Evolutionary conservation across 106 monocot genomes (phyloP).

Genomic region (Ottelia alismoides): DNA sequence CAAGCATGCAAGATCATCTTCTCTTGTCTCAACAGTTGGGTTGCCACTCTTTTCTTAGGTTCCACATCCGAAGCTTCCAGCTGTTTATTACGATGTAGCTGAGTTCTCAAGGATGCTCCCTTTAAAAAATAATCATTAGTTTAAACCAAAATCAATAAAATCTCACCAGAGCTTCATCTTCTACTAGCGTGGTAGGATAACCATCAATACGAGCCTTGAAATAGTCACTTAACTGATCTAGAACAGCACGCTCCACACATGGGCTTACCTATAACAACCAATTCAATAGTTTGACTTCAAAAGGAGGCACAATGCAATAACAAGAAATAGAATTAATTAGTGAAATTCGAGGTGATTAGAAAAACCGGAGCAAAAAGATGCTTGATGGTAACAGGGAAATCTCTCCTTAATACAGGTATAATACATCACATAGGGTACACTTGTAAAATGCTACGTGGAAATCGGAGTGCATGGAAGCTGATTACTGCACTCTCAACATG

Average conservation of each 20-base stretch:
- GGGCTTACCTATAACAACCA: constrained; percentile 51
- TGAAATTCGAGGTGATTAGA: no score
- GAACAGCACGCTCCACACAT: constrained; percentile 88
- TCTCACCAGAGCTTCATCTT: constrained; percentile 80
- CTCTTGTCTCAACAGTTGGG: constrained; percentile 59
- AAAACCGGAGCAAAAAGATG: no score
- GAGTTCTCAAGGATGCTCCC: not conserved
- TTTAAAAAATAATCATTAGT: not conserved
- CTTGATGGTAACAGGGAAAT: no score
- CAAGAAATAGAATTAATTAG: no score
- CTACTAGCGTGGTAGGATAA: constrained; percentile 72
- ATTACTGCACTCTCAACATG: no score
- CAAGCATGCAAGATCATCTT: constrained; percentile 91
- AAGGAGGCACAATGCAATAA: no score
- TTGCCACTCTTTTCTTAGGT: constrained; percentile 73
- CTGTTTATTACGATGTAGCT: constrained; percentile 22
- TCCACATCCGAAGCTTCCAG: constrained; percentile 50
- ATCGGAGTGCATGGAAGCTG: no score
- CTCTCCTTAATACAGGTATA: no score
- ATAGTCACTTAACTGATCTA: constrained; percentile 70
- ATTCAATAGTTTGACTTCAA: no score
- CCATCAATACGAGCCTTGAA: constrained; percentile 58
- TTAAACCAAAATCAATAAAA: not conserved
- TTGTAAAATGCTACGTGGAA: no score
- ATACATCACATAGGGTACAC: no score